Conservation (phyloP, 2,329 filamentous ascomycete species). For the Fusarium brevicatenulatum region DNA sequence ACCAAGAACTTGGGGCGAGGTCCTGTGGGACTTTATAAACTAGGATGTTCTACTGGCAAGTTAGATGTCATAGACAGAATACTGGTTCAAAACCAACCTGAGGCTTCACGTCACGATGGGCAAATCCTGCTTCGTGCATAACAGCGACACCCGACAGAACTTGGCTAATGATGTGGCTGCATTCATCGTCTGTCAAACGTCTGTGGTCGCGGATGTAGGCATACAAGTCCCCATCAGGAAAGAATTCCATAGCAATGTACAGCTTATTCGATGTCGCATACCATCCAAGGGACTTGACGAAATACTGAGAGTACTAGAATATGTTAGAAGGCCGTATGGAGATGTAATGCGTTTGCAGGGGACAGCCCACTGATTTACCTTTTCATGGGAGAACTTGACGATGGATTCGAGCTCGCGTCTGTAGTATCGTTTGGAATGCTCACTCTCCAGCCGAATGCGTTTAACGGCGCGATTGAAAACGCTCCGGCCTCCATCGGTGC, state of each 20-base stretch:
- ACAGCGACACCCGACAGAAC: background rate
- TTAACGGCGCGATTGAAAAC: background rate
- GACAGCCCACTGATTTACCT: background rate
- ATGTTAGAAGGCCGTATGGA: rapidly evolving
- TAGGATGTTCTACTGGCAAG: no score
- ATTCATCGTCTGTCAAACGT: background rate
- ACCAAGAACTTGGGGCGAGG: no score
- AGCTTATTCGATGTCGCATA: background rate
- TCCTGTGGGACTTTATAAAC: no score
- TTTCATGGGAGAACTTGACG: background rate
- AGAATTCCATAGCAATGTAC: background rate
- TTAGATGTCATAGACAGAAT: no score
- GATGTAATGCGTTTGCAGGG: no score
- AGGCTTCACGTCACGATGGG: background rate
- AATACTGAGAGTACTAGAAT: background rate
- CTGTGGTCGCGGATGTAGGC: background rate
- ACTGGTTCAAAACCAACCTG: no score
- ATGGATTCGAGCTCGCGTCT: background rate
- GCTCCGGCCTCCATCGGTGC: background rate
- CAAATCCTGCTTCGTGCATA: background rate
- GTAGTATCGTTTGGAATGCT: background rate
- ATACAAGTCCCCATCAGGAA: background rate
- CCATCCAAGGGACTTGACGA: background rate
- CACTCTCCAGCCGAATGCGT: background rate
- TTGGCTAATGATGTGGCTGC: background rate